phyloP scores from a whole-genome alignment of 176 grass and related monocot species.

The Thinopyrum elongatum region DNA sequence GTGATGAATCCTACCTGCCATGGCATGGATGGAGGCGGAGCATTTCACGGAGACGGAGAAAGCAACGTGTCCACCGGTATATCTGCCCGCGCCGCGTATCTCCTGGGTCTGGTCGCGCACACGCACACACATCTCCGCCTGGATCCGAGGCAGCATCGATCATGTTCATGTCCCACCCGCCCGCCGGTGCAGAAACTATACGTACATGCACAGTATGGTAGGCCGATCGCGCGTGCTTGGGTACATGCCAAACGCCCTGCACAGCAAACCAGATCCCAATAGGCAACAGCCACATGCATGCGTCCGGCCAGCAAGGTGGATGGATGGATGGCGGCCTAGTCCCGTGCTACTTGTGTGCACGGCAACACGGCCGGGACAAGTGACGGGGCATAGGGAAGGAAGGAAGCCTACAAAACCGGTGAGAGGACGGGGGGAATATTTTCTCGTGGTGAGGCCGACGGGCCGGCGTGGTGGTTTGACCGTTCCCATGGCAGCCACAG shows the following conservation, averaged over 20 bases:
- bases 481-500: not conserved
- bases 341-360: conserved; percentile 8
- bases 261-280: not conserved
- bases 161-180: no score
- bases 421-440: conserved; percentile 20
- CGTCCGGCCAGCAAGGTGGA: not conserved
- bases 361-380: not conserved
- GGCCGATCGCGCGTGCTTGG: not conserved
- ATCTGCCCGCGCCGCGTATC: not conserved
- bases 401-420: not conserved
- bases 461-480: not conserved
- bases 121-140: not conserved
- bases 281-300: no score
- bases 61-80: not conserved
- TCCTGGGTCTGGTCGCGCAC: not conserved
- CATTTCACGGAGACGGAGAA: not conserved
- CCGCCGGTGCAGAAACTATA: no score
- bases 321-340: not conserved
- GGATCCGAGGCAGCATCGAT: not conserved
- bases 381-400: not conserved
- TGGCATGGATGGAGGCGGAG: not conserved
- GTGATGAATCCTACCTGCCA: no score
- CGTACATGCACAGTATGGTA: not conserved
- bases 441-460: not conserved
- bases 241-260: not conserved